Conservation (phyloP, 2,329 filamentous ascomycete species). For the Colletotrichum theobromicola region DNA sequence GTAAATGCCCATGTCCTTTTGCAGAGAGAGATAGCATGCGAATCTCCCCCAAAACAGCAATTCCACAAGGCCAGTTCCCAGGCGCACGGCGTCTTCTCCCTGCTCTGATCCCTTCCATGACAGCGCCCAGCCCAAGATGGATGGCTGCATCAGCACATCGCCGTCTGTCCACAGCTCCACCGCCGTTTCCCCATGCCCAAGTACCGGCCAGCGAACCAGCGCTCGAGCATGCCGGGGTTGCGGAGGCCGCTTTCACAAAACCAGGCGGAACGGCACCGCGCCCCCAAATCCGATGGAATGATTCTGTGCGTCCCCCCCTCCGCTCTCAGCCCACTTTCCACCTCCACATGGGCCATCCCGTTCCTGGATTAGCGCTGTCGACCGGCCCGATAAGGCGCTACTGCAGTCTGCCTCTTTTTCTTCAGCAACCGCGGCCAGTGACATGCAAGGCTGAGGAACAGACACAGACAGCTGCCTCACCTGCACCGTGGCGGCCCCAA, state of each 20-base stretch:
- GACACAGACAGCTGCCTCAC: background rate
- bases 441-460: slow-evolving; percentile 12
- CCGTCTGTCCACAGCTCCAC: background rate
- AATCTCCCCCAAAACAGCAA: background rate
- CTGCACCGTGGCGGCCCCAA: background rate
- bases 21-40: background rate
- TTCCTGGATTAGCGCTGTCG: slow-evolving; percentile 1
- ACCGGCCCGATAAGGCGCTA: slow-evolving; percentile 23
- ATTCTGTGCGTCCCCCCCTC: background rate
- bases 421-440: background rate
- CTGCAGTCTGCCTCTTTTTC: background rate
- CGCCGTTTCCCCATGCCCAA: background rate
- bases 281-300: background rate
- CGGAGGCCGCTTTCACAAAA: background rate
- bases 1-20: background rate
- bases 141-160: background rate
- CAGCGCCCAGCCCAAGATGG: slow-evolving; percentile 7
- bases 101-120: slow-evolving; percentile 15
- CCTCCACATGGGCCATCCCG: slow-evolving; percentile 1
- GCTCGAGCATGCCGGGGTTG: background rate
- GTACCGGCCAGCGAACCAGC: slow-evolving; percentile 7
- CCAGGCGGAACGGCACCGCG: background rate
- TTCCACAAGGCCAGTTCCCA: background rate
- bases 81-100: background rate
- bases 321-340: background rate